Base-by-base conservation (phyloP, 208 protist genomes). In the Leishmania aethiopica region DNA sequence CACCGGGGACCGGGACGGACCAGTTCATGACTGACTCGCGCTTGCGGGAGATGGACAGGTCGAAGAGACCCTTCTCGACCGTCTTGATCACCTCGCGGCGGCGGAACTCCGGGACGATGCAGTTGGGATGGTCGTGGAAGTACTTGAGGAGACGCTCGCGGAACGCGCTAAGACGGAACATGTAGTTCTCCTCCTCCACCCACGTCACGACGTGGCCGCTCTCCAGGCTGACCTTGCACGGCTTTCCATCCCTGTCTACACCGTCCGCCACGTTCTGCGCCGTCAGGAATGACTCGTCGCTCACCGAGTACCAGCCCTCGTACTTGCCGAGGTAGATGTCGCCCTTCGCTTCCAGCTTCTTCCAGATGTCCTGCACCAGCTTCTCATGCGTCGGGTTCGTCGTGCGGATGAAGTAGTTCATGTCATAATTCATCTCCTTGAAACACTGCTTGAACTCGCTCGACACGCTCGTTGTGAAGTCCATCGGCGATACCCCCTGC, bases 221-320 rank as follows among this genome's bases (percentile, higher is more conserved):
- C 72, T 99, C 98, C 8, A 93, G 86, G 55, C 93, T 98, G n/a
- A 99, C 89, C 85, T 97, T 98, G 80, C 92, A 97, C 70, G 94
- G 90, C 22, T 98, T 95, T 47, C 94, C 94, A 60, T 96, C 89
- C 82, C 95, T 96, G 89, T 97, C 93, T 11, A 98, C 93, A n/a
- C 90, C 88, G 78, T 98, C 94, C 15, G 83, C 86, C 19, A 97
- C 89, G 73, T 97, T 92, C 81, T 96, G 91, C 59, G 89, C 85
- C 40, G 91, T 93, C 77, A 98, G 75, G 86, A 99, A 99, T 7
- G 96, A 95, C 90, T 99, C 99, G 89, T 99, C 99, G 59, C 94
- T 98, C 49, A 99, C 94, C 75, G 92, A 99, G 90, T 99, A 99
- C 99, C 99, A 99, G 13, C 99, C 99, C 85, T 99, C 95, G 89